Base-by-base conservation (phyloP, 179 eudicot genomes). In the Spinacia oleracea region DNA sequence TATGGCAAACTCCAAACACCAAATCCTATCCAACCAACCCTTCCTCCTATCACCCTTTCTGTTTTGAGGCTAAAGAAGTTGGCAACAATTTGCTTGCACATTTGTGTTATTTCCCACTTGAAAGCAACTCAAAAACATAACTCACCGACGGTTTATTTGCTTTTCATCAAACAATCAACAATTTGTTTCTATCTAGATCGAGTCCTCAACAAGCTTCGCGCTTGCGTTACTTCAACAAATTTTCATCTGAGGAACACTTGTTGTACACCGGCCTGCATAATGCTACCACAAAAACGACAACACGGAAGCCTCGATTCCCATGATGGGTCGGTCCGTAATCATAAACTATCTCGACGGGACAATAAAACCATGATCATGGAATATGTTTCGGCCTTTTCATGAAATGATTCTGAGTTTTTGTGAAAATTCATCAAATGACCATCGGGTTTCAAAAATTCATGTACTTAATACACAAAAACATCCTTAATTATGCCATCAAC, bases 1-100 rank as follows among this genome's bases (percentile, higher is more conserved):
- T 53, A 53, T 20, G 58, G 23, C n/a, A 53, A 6, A 18, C 58
- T 53, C 58, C 58, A 53, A 6, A 18, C 58, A 18, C 58, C 58
- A 53, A 53, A 20, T 4, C 58, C 23, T 20, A 9, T 53, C 58
- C 21, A 20, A 53, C 23, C 58, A 2, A 3, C 12, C 48, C 6
- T 45, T 45, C 48, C 12, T 10, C 48, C 48, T 0, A 45, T 11
- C n/a, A n/a, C 50, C 50, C 50, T 7, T 20, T 53, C 23, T 18
- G 20, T 20, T 53, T 23, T 20, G 58, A 21, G 66, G 5, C 66
- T 21, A 4, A 5, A 25, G 32, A 60, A 51, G 66, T 60, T 27
- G 66, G 66, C 35, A 60, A 60, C 66, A 60, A 4, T 60, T 60
- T 60, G 66, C 66, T 60, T 60, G 35, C 66, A 60, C 20, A 60